These are phyloP conservation scores for Basipetospora chlamydospora DNA, from an alignment of 2,329 filamentous ascomycete genomes.

Conservation along the genomic window DNA sequence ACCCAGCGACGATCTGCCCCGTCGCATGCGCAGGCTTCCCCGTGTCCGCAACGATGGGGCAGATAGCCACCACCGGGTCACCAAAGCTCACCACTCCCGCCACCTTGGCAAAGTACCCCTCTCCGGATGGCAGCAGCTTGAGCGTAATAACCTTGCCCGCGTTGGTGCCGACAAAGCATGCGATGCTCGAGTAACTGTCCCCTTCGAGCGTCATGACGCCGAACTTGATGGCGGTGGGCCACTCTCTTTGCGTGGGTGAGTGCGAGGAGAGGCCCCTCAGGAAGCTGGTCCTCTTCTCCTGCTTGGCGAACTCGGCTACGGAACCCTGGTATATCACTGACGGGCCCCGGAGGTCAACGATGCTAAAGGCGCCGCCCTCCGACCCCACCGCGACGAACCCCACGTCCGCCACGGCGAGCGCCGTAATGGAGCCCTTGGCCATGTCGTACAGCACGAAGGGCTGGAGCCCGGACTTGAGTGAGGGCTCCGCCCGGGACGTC, in stretches of 20 bases:
- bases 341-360: slow-evolving; percentile 82
- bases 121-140: slow-evolving; percentile 67
- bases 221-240: slow-evolving; percentile 74
- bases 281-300: slow-evolving; percentile 65
- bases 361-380: slow-evolving; percentile 62
- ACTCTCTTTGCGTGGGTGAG: slow-evolving; percentile 45
- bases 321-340: slow-evolving; percentile 65
- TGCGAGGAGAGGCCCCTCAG: slow-evolving; percentile 27
- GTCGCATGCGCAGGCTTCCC: slow-evolving; percentile 66
- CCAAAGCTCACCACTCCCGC: slow-evolving; percentile 55
- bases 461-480: slow-evolving; percentile 64
- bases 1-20: slow-evolving; percentile 56
- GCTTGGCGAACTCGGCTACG: slow-evolving; percentile 58
- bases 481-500: slow-evolving; percentile 52
- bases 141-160: slow-evolving; percentile 74
- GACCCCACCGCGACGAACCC: slow-evolving; percentile 85
- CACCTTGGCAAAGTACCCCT: slow-evolving; percentile 57
- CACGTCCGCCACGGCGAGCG: slow-evolving; percentile 73
- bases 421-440: slow-evolving; percentile 67
- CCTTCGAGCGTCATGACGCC: slow-evolving; percentile 84
- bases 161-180: slow-evolving; percentile 81
- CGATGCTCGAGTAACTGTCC: slow-evolving; percentile 91
- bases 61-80: slow-evolving; percentile 59
- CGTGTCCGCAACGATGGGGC: slow-evolving; percentile 63
- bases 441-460: slow-evolving; percentile 73